Percentiles rank a stretch among this genome's conserved stretches.
These are phyloP conservation scores for Viola pubescens DNA, from an alignment of 441 rosid genomes.

Conservation along the genomic window DNA sequence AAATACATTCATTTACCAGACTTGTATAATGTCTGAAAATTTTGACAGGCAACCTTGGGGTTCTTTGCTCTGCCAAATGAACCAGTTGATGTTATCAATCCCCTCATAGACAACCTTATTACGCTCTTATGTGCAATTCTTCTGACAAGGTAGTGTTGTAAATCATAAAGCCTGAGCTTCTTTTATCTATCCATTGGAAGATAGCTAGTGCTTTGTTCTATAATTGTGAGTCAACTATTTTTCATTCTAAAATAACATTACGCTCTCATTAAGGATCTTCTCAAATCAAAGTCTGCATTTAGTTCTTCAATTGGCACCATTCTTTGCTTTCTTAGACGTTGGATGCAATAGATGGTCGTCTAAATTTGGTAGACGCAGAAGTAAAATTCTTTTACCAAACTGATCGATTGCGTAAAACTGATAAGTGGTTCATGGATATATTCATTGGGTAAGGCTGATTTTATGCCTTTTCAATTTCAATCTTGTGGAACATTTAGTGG, in stretches of 20 bases:
- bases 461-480: slow-evolving; percentile 22
- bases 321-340: not conserved
- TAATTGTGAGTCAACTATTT: not conserved
- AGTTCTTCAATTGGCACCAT: not conserved
- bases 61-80: slow-evolving; percentile 95
- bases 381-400: not conserved
- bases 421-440: not conserved
- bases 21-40: slow-evolving; percentile 13
- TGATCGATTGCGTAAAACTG: not conserved
- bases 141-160: slow-evolving; percentile 70
- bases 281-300: not conserved
- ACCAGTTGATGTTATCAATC: slow-evolving; percentile 78
- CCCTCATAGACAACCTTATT: slow-evolving; percentile 89
- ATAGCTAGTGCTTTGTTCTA: slow-evolving; percentile 9
- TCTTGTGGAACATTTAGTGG: slow-evolving; percentile 56
- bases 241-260: not conserved
- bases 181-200: slow-evolving; percentile 7
- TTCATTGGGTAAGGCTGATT: not conserved
- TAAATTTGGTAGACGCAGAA: not conserved
- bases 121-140: slow-evolving; percentile 97
- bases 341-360: not conserved
- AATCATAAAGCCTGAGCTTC: slow-evolving; percentile 10
- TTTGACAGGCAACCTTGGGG: slow-evolving; percentile 89
- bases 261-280: not conserved
- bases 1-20: not conserved